phyloP scores from a whole-genome alignment of 1,284 basidiomycete species.

The Grifola frondosa region DNA sequence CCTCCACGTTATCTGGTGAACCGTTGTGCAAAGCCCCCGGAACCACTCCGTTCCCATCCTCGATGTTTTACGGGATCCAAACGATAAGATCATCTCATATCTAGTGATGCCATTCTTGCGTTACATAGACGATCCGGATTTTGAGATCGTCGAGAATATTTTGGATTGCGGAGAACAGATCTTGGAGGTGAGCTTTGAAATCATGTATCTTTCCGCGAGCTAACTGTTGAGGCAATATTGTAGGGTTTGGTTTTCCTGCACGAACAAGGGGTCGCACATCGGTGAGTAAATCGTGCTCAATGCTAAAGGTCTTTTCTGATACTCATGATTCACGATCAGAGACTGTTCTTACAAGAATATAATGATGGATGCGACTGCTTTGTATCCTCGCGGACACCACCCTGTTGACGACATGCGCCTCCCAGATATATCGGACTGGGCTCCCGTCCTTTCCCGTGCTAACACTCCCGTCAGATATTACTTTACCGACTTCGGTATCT shows the following conservation, averaged over 20 bases:
- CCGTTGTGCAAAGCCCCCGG: conserved; percentile 15
- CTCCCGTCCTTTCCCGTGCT: conserved; percentile 6
- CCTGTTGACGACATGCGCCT: conserved; percentile 10
- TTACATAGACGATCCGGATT: conserved; percentile 18
- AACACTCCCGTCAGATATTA: conserved; percentile 19
- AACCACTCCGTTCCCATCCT: conserved; percentile 34
- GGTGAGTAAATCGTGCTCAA: conserved; percentile 11
- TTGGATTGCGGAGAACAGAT: conserved; percentile 28
- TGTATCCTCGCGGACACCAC: conserved; percentile 26
- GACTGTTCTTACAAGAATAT: conserved; percentile 19
- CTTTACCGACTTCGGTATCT: conserved; percentile 27
- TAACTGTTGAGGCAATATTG: neutral
- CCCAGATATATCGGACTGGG: conserved; percentile 5
- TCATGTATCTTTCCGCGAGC: too few species aligned
- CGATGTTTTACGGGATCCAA: conserved; percentile 23
- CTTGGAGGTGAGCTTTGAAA: conserved; percentile 20
- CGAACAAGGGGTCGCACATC: conserved; percentile 23
- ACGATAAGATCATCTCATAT: conserved; percentile 12
- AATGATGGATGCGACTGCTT: conserved; percentile 24
- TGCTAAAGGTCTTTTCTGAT: neutral
- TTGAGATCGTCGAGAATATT: conserved; percentile 23
- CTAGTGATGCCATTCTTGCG: conserved; percentile 34
- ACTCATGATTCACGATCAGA: conserved; percentile 2
- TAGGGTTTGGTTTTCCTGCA: conserved; percentile 30
- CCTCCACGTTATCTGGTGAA: conserved; percentile 9